A percentile compares a stretch with the other conserved stretches of the same genome.
Evolutionary conservation across 2,329 filamentous ascomycete species (phyloP).

Genomic region (Exserohilum rostratum): DNA sequence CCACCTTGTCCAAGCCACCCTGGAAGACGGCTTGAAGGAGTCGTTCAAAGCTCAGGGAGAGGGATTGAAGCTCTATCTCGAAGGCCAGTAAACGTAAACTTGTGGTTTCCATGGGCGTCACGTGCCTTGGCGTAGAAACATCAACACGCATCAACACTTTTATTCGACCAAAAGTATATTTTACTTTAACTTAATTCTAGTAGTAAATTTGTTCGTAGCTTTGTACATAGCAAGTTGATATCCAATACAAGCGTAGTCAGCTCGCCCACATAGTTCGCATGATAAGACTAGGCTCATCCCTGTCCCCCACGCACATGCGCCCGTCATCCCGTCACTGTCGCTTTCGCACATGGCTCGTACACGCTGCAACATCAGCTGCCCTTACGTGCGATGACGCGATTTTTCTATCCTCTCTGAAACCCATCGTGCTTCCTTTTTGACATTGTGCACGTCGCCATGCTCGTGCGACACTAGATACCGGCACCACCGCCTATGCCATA

Average conservation of each 20-base stretch:
- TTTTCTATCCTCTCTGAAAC: neutral
- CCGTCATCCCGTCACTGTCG: neutral
- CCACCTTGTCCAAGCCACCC: conserved; percentile 13
- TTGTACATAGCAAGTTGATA: neutral
- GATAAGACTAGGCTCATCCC: neutral
- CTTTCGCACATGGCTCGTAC: conserved; percentile 16
- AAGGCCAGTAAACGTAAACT: conserved; percentile 1
- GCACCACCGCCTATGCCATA: neutral
- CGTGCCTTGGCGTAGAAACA: neutral
- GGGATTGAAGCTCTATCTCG: conserved; percentile 32
- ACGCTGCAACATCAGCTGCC: conserved; percentile 26
- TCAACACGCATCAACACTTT: too few relatives aligned
- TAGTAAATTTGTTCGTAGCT: too few relatives aligned
- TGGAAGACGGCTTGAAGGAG: conserved; percentile 27
- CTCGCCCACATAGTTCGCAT: neutral
- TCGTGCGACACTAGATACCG: neutral
- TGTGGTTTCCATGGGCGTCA: neutral
- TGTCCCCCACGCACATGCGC: conserved; percentile 9
- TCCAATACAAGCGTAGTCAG: neutral
- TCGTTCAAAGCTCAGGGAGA: conserved; percentile 37
- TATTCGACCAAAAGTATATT: too few relatives aligned
- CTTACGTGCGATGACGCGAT: neutral
- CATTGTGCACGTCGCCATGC: neutral
- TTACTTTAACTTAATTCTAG: too few relatives aligned
- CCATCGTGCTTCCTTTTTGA: neutral